These are phyloP conservation scores for Nematodospora anomalae DNA, from an alignment of 1,139 yeast species.

Conservation along the genomic window DNA sequence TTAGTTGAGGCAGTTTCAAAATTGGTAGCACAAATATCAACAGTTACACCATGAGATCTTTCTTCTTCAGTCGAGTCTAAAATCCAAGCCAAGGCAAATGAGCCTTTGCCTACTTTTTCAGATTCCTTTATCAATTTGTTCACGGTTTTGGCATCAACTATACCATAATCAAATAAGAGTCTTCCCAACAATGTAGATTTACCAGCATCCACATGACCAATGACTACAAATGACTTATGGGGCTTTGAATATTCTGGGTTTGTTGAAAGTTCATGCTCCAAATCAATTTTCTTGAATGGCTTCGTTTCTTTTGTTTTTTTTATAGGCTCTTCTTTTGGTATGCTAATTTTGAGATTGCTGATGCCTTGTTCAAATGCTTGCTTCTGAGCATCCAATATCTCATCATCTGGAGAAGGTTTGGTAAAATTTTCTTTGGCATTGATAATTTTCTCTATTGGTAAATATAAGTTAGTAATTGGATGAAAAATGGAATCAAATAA, in stretches of 20 bases:
- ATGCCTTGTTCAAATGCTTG: conserved; percentile 46
- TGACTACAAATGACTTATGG: conserved; percentile 74
- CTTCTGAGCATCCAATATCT: conserved; percentile 60
- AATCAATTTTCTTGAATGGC: conserved; percentile 41
- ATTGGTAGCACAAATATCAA: conserved; percentile 83
- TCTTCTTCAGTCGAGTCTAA: conserved; percentile 96
- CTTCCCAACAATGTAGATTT: conserved; percentile 95
- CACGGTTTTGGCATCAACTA: conserved; percentile 74
- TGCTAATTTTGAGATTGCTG: conserved; percentile 26
- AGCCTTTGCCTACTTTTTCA: conserved; percentile 80
- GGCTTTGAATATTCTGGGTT: conserved; percentile 51
- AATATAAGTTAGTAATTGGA: conserved; percentile 44
- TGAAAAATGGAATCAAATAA: conserved; percentile 23
- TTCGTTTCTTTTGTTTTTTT: conserved; percentile 31
- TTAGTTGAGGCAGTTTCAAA: conserved; percentile 66
- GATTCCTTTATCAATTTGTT: conserved; percentile 80
- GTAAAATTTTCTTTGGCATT: conserved; percentile 58
- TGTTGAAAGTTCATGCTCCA: conserved; percentile 37
- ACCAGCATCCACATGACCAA: conserved; percentile 98
- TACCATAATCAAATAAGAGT: conserved; percentile 74
- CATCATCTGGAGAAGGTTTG: conserved; percentile 84
- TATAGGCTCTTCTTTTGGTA: conserved; percentile 9
- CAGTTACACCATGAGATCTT: conserved; percentile 87
- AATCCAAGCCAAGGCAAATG: conserved; percentile 96
- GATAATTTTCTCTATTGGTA: conserved; percentile 38